Base-by-base conservation (phyloP, 495 filamentous ascomycete genomes). In the Talaromyces nanjingensis region DNA sequence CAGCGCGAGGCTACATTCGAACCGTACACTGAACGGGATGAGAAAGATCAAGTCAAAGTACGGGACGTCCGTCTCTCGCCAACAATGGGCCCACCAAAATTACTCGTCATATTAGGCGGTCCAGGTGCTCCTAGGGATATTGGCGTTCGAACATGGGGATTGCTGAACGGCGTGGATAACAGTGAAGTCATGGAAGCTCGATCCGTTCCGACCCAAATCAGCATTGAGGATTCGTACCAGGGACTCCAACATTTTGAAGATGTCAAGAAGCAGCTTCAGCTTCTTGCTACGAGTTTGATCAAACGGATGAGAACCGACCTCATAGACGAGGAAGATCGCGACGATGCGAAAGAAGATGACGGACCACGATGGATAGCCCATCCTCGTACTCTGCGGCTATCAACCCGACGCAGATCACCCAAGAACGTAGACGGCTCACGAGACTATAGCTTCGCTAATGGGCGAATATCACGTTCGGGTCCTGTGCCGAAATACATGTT, bases 211-310 rank as follows among this genome's bases (percentile, higher is more conserved):
- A 86, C 85, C 12, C 92, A 96, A 72, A 96, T 98, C 71, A 93
- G 90, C 73, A 96, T 98, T 65, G 93, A 98, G 70, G 91, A 98
- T 71, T 91, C 90, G 5, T 98, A 94, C 70, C 79, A 81, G 56
- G 83, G 84, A 1, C 77, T 96, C 1, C 82, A 87, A 66, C 84
- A 79, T 0, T 65, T 88, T 52, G 72, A 83, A 2, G 80, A 86
- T 54, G 84, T 91, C 2, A 76, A 75, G n/a, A 79, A 80, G 52
- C 88, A 92, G 68, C 78, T 98, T 22, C 68, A 71, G 0, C 74
- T 81, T 24, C 76, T 98, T 0, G 74, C 87, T 0, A 74, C 70
- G 2, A 96, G 91, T 67, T 77, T 98, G 11, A 75, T 98, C 31
- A 84, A 84, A 55, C 82, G 93, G 22, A 91, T 98, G 88, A 84